Percentiles rank a stretch among this genome's conserved stretches.
Evolutionary conservation across 352 stramenopile species (phyloP).

Genomic region (Globisporangium orthogonon): DNA sequence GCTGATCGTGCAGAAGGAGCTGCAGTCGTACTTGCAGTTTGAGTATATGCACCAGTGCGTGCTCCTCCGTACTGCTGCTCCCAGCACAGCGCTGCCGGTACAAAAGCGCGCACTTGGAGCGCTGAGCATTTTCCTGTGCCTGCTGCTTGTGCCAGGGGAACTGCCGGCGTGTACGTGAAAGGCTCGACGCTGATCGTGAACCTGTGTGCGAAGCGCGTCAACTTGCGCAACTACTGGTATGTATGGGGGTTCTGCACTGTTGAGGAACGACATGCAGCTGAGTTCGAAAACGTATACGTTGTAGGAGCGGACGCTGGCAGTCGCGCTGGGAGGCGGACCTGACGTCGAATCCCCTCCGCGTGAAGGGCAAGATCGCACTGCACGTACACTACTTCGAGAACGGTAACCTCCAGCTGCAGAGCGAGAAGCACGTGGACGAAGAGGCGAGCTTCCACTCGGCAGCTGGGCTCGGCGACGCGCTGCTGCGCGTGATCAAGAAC

Average conservation of each 20-base stretch:
- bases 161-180: constrained; percentile 68
- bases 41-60: constrained; percentile 78
- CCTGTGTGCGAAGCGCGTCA: constrained; percentile 81
- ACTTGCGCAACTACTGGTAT: constrained; percentile 87
- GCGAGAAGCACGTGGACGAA: constrained; percentile 60
- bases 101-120: too few relatives aligned
- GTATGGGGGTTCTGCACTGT: not conserved
- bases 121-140: not conserved
- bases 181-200: constrained; percentile 64
- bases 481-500: constrained; percentile 71
- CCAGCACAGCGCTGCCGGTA: too few relatives aligned
- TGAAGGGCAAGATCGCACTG: constrained; percentile 68
- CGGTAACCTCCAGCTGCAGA: constrained; percentile 92
- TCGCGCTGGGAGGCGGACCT: constrained; percentile 75
- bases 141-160: constrained; percentile 35
- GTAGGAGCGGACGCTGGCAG: constrained; percentile 69
- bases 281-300: not conserved
- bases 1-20: constrained; percentile 47
- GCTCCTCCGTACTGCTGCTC: not conserved
- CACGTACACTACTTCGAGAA: constrained; percentile 96
- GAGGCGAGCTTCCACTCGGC: constrained; percentile 34
- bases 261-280: too few relatives aligned
- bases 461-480: constrained; percentile 47
- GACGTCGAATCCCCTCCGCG: constrained; percentile 30
- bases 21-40: constrained; percentile 79